Base-by-base conservation (phyloP, 2,329 filamentous ascomycete genomes). In the Penicillium sp. region DNA sequence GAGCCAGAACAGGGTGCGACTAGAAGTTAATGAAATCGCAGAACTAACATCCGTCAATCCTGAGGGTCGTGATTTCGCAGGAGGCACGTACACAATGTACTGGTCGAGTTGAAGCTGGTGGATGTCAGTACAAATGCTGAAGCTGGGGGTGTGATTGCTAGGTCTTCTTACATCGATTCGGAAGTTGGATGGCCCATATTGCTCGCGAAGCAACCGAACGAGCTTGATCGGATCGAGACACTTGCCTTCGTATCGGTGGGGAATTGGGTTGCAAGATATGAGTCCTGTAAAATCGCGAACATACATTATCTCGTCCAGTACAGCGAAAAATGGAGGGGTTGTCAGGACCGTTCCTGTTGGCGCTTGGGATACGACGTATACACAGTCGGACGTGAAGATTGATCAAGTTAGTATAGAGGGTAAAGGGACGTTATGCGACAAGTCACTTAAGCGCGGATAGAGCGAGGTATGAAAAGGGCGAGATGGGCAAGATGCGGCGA, bases 181-280 rank as follows among this genome's bases (percentile, higher is more conserved):
- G 41, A 55, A 55, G n/a, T 55, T 55, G 2, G 38, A 46, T 7
- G 41, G 11, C 7, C 52, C 52, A 31, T 55, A 55, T 29, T 55
- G 38, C 13, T n/a, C n/a, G 7, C 41, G 38, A 17, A 55, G 52
- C 38, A 55, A 19, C 13, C 15, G 23, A n/a, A 55, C 41, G 19
- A 55, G n/a, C 26, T 45, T 29, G 21, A n/a, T 45, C 23, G 52
- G 38, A 9, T 55, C 52, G 15, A 55, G 44, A 30, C 30, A 55
- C n/a, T 47, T 55, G 15, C 52, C 52, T 15, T 53, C n/a, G 21
- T 30, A 53, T 6, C 30, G 13, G 26, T 53, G 50, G 2, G 50
- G 50, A 6, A 53, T 53, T 3, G 50, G 50, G 13, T 35, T 35
- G 31, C 31, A 35, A 9, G 31, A 35, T 35, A 35, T 35, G 13